phyloP scores from a whole-genome alignment of 2,329 filamentous ascomycete species.

The Phoma sp. region DNA sequence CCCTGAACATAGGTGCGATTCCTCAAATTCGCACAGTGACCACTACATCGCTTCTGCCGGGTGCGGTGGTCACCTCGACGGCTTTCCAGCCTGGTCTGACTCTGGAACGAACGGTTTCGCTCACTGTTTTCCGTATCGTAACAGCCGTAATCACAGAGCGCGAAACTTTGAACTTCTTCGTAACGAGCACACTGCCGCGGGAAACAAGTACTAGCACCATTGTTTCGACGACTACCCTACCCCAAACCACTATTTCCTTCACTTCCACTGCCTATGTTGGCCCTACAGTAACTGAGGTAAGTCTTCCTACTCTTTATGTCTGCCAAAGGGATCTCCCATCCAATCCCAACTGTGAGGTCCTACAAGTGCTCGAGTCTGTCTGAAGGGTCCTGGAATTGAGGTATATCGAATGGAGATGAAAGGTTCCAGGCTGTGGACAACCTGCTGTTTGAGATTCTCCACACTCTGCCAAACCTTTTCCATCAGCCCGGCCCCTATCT shows the following conservation, averaged over 20 bases:
- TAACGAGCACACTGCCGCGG: neutral
- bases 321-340: too few species aligned
- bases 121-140: neutral
- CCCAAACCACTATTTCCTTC: neutral
- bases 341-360: too few species aligned
- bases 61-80: neutral
- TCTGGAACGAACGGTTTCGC: neutral
- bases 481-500: too few species aligned
- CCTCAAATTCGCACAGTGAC: neutral
- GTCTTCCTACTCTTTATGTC: neutral
- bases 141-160: neutral
- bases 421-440: too few species aligned
- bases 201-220: neutral
- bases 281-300: neutral
- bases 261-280: constrained; percentile 1
- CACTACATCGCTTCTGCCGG: neutral
- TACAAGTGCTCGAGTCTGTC: too few species aligned
- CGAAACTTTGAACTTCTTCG: neutral
- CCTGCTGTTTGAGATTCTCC: too few species aligned
- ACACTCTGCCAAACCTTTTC: too few species aligned
- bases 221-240: neutral
- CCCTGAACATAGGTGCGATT: neutral
- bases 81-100: neutral
- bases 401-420: too few species aligned
- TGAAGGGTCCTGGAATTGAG: too few species aligned